These are phyloP conservation scores for Chlamydomonas schloesseri DNA, from an alignment of 139 green algal species.

Conservation along the genomic window DNA sequence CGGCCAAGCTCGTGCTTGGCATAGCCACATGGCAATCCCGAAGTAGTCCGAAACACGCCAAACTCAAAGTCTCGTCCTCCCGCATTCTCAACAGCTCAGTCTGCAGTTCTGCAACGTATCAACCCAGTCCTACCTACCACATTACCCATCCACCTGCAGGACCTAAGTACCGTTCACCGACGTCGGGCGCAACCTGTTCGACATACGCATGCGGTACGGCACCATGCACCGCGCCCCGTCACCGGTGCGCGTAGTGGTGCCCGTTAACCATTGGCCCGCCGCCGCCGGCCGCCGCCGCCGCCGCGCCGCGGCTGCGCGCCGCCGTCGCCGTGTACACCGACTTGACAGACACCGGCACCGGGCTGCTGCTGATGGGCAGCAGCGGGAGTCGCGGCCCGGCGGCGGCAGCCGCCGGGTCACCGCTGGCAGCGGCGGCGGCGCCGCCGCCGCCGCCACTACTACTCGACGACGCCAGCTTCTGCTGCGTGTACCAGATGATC, in stretches of 20 bases:
- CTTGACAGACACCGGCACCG: constrained; percentile 6
- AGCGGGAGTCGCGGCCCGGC: neutral
- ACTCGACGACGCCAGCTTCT: constrained; percentile 42
- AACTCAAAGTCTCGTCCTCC: too few species aligned
- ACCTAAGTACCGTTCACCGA: too few species aligned
- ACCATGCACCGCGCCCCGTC: too few species aligned
- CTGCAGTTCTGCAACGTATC: too few species aligned
- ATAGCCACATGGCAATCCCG: too few species aligned
- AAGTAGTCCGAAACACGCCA: too few species aligned
- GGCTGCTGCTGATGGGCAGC: constrained; percentile 11
- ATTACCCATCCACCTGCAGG: too few species aligned
- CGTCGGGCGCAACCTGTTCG: too few species aligned
- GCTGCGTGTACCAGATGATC: constrained; percentile 84
- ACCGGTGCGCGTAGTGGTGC: neutral
- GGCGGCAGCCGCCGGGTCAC: neutral
- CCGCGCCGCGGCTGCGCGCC: neutral
- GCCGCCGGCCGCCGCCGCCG: neutral
- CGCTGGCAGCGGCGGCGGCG: neutral
- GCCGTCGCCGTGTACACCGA: constrained; percentile 17
- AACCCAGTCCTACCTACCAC: too few species aligned
- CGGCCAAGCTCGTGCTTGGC: too few species aligned
- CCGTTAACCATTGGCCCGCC: neutral
- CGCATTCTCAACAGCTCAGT: too few species aligned
- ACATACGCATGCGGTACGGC: too few species aligned
- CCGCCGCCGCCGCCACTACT: neutral